These are phyloP conservation scores for Eucalyptus dawsonii DNA, from an alignment of 345 rosid species.

Conservation along the genomic window DNA sequence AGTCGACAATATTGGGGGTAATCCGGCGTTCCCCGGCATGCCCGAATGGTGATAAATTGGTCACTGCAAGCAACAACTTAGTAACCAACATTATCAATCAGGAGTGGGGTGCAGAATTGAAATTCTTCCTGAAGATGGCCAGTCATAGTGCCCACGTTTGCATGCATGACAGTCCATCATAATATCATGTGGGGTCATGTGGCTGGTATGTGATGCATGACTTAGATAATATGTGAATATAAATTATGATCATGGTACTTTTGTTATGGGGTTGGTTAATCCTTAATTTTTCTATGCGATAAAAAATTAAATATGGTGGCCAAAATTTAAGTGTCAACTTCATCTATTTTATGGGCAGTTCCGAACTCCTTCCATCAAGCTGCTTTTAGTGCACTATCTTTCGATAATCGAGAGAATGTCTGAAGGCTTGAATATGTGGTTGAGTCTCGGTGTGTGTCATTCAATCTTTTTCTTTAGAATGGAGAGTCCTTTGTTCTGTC, in stretches of 20 bases:
- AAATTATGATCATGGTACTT: no score
- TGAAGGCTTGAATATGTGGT: accelerated
- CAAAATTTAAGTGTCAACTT: neutral
- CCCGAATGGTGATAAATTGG: neutral
- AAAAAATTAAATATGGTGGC: no score
- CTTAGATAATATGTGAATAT: no score
- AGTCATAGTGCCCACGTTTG: neutral
- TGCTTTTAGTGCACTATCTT: neutral
- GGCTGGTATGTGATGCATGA: no score
- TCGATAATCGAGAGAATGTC: neutral
- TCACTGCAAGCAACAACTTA: neutral
- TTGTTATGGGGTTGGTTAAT: accelerated
- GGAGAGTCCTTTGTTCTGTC: no score
- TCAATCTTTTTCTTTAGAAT: no score
- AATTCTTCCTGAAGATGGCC: neutral
- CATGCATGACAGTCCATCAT: neutral
- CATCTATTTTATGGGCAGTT: no score
- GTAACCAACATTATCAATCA: no score
- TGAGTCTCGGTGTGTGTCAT: neutral
- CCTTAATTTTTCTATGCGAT: no score
- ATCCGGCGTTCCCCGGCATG: neutral
- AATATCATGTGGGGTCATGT: no score
- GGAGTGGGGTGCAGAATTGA: neutral
- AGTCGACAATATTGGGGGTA: neutral
- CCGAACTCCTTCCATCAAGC: neutral